phyloP scores from a whole-genome alignment of 257 asterid genomes.

The Nicotiana knightiana region DNA sequence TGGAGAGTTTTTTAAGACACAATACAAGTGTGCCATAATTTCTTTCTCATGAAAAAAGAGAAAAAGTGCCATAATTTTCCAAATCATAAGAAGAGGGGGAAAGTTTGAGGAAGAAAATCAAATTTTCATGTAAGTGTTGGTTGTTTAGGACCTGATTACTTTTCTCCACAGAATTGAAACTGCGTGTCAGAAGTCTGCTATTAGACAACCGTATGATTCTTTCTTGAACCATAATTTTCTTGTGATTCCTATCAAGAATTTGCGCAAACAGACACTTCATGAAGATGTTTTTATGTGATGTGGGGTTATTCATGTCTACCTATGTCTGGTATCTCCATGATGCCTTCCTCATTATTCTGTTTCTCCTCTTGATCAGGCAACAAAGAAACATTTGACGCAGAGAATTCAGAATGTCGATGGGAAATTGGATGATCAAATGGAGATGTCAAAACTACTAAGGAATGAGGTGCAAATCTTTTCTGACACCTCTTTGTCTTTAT shows the following conservation, averaged over 20 bases:
- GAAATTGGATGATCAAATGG: slow-evolving; percentile 85
- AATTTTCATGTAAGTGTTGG: neutral
- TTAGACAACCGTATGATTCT: neutral
- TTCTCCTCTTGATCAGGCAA: slow-evolving; percentile 37
- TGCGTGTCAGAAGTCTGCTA: neutral
- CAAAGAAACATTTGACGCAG: slow-evolving; percentile 87
- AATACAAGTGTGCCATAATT: neutral
- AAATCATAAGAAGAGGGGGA: neutral
- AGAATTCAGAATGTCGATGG: slow-evolving; percentile 88
- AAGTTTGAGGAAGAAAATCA: neutral
- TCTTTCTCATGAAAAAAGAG: neutral
- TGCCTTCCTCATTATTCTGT: neutral
- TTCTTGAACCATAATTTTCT: neutral
- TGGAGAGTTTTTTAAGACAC: neutral
- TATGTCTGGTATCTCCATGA: neutral
- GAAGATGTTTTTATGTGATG: neutral
- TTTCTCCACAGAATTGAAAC: neutral
- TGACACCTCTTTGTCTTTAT: neutral
- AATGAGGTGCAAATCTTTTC: slow-evolving; percentile 39
- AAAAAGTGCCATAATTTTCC: neutral
- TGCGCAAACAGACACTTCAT: neutral
- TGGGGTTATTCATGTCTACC: neutral
- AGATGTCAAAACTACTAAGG: slow-evolving; percentile 62
- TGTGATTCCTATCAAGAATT: neutral
- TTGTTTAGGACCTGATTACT: neutral